These are phyloP conservation scores for Acanthamoeba triangularis DNA, from an alignment of 208 protist genomes.

Conservation along the genomic window DNA sequence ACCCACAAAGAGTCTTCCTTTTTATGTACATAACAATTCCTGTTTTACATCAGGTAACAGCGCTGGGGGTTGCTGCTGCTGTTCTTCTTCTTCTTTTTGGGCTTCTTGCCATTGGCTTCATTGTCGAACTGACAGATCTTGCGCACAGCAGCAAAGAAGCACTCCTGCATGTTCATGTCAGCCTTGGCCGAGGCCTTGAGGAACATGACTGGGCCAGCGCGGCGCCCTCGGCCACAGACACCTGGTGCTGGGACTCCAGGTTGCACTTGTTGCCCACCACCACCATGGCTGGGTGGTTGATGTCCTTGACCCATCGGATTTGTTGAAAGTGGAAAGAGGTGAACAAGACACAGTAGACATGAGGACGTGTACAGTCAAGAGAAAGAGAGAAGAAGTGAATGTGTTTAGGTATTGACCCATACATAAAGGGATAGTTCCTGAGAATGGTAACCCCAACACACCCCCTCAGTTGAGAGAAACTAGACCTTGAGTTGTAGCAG, in stretches of 20 bases:
- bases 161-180: slow-evolving; percentile 85
- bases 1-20: too few species aligned
- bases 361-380: too few species aligned
- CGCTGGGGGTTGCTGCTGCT: too few species aligned
- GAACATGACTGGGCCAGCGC: slow-evolving; percentile 83
- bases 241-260: slow-evolving; percentile 85
- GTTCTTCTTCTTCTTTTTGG: too few species aligned
- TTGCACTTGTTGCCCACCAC: slow-evolving; percentile 89
- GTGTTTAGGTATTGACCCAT: too few species aligned
- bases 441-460: neutral
- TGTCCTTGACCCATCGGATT: neutral
- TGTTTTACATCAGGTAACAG: too few species aligned
- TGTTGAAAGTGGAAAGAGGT: too few species aligned
- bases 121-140: slow-evolving; percentile 42
- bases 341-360: too few species aligned
- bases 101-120: too few species aligned
- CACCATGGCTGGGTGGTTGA: slow-evolving; percentile 84
- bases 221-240: slow-evolving; percentile 82
- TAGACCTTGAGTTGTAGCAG: neutral
- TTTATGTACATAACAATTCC: too few species aligned
- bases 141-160: slow-evolving; percentile 78
- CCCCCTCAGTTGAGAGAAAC: neutral
- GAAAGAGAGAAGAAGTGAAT: too few species aligned
- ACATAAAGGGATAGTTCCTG: too few species aligned
- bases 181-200: slow-evolving; percentile 89